Conservation (phyloP, 2,329 filamentous ascomycete genomes). For the Didymella arachidicola region DNA sequence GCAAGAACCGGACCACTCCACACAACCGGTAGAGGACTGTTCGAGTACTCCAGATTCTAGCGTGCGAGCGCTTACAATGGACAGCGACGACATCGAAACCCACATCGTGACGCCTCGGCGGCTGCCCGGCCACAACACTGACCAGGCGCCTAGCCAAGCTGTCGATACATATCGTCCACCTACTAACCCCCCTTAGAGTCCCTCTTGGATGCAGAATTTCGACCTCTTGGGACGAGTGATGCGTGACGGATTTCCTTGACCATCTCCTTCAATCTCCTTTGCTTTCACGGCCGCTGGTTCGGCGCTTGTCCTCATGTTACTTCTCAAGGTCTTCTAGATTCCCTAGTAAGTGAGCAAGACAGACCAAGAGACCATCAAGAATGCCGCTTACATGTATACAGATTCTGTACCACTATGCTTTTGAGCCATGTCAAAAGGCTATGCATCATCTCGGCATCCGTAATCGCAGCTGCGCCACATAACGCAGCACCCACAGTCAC, state of each 20-base stretch:
- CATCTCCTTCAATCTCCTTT: slow-evolving; percentile 49
- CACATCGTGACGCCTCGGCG: slow-evolving; percentile 48
- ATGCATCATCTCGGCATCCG: slow-evolving; percentile 47
- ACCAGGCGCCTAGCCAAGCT: slow-evolving; percentile 41
- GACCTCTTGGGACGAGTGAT: slow-evolving; percentile 45
- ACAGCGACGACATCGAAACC: slow-evolving; percentile 38
- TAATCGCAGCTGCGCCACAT: slow-evolving; percentile 46
- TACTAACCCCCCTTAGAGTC: slow-evolving; percentile 36
- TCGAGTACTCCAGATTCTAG: slow-evolving; percentile 30
- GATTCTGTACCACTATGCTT: slow-evolving; percentile 51
- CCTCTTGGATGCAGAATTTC: slow-evolving; percentile 38
- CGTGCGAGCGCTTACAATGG: slow-evolving; percentile 46
- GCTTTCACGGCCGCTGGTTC: slow-evolving; percentile 46
- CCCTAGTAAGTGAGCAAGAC: slow-evolving; percentile 39
- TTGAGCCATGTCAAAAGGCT: slow-evolving; percentile 48
- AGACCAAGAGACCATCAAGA: slow-evolving; percentile 16
- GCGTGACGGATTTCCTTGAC: slow-evolving; percentile 49
- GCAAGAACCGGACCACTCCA: slow-evolving; percentile 40
- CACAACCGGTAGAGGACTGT: slow-evolving; percentile 32
- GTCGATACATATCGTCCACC: slow-evolving; percentile 48
- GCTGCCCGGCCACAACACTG: slow-evolving; percentile 42
- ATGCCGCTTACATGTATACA: slow-evolving; percentile 43
- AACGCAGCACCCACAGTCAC: slow-evolving; percentile 35
- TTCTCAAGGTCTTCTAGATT: slow-evolving; percentile 33
- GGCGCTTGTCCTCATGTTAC: slow-evolving; percentile 47